These are phyloP conservation scores for Orbilia blumenaviensis DNA, from an alignment of 2,329 filamentous ascomycete genomes.

Conservation along the genomic window DNA sequence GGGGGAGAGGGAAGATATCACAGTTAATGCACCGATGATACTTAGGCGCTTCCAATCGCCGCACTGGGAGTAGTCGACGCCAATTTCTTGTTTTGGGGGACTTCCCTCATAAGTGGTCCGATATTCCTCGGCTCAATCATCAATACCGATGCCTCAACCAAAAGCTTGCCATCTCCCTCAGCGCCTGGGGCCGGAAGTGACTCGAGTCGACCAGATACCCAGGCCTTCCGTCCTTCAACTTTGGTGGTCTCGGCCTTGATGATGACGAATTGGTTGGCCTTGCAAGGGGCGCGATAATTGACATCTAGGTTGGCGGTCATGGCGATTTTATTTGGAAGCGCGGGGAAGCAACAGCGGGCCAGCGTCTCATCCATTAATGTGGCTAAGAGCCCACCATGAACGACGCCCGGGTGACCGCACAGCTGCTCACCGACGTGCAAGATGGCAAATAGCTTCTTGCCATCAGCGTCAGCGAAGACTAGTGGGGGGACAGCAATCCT, in stretches of 20 bases:
- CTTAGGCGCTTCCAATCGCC: constrained; percentile 26
- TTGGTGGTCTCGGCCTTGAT: constrained; percentile 80
- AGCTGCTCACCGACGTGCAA: constrained; percentile 80
- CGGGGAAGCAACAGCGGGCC: constrained; percentile 85
- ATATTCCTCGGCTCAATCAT: constrained; percentile 90
- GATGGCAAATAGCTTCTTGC: constrained; percentile 75
- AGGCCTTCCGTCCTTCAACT: constrained; percentile 92
- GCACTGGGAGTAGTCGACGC: not conserved
- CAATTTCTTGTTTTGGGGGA: constrained; percentile 25
- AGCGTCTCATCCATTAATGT: constrained; percentile 91
- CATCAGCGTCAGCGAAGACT: constrained; percentile 75
- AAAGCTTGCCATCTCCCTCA: constrained; percentile 67
- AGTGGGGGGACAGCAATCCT: constrained; percentile 83
- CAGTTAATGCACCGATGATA: not conserved
- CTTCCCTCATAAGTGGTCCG: constrained; percentile 60
- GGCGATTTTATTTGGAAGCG: constrained; percentile 83
- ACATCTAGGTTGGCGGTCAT: constrained; percentile 86
- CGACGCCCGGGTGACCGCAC: constrained; percentile 88
- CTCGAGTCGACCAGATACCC: constrained; percentile 88
- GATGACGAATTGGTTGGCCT: constrained; percentile 78
- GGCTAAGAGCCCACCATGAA: constrained; percentile 90
- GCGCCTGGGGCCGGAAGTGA: constrained; percentile 68
- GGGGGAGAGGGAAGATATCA: not conserved
- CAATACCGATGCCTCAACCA: constrained; percentile 84
- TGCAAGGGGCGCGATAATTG: constrained; percentile 83